A percentile compares a stretch with the other conserved stretches of the same genome.
These are phyloP conservation scores for Apostasia shenzhenica DNA, from an alignment of 106 monocot species.

Conservation along the genomic window DNA sequence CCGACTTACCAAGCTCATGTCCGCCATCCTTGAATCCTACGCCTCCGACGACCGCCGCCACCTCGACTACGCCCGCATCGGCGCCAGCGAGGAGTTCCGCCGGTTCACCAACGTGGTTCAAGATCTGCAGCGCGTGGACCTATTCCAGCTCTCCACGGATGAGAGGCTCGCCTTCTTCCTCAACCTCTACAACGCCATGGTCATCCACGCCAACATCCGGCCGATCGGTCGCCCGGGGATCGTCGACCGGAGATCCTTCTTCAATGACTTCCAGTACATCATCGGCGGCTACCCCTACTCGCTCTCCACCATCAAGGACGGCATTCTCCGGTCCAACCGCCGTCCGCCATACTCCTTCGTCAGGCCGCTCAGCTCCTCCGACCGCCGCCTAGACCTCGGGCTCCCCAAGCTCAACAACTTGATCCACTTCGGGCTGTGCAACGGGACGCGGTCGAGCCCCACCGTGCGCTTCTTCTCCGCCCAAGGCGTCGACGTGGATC, in stretches of 20 bases:
- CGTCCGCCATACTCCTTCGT: slow-evolving; percentile 67
- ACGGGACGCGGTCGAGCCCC: slow-evolving; percentile 70
- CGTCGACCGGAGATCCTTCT: slow-evolving; percentile 70
- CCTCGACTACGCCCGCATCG: slow-evolving; percentile 63
- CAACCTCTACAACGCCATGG: slow-evolving; percentile 97
- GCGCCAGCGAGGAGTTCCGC: slow-evolving; percentile 83
- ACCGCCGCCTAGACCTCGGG: slow-evolving; percentile 64
- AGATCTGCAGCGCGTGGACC: slow-evolving; percentile 76
- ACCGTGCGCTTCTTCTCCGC: slow-evolving; percentile 64
- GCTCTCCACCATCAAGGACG: slow-evolving; percentile 75
- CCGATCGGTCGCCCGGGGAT: slow-evolving; percentile 47
- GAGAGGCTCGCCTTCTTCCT: slow-evolving; percentile 75
- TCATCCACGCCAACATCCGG: slow-evolving; percentile 67
- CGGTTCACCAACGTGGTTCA: slow-evolving; percentile 66
- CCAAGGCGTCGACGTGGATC: slow-evolving; percentile 61
- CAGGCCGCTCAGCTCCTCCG: slow-evolving; percentile 55
- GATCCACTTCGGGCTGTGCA: slow-evolving; percentile 88
- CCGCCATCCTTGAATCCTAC: slow-evolving; percentile 82
- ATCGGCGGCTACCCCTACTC: slow-evolving; percentile 85
- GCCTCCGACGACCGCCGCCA: slow-evolving; percentile 60
- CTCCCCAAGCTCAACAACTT: slow-evolving; percentile 64
- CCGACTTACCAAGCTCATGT: slow-evolving; percentile 68
- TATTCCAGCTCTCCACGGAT: slow-evolving; percentile 40
- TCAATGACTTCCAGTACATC: slow-evolving; percentile 76
- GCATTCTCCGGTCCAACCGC: slow-evolving; percentile 77